Base-by-base conservation (phyloP, 2,329 filamentous ascomycete species). In the Colletotrichum shisoi region DNA sequence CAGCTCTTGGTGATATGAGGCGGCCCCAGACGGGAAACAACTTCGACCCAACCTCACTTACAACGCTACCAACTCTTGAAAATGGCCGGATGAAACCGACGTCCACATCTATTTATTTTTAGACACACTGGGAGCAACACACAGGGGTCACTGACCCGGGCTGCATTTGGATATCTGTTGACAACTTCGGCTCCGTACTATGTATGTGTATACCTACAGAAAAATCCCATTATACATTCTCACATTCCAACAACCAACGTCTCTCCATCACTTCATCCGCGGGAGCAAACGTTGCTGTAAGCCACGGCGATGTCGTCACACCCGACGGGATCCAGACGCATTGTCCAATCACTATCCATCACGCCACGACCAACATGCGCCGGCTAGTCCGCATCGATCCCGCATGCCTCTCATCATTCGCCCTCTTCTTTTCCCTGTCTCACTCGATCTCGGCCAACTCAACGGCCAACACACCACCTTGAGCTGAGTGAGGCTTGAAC, bases 291-390 rank as follows among this genome's bases (percentile, higher is more conserved):
- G 7, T 48, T 34, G 17, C n/a, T 34, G 12, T 40, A 31, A 31
- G 39, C 49, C 42, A 37, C 31, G 9, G 34, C 45, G 31, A n/a
- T 40, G 65, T 67, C 44, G 65, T 67, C 44, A 60, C 65, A 64
- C 44, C 54, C 19, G 44, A 24, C n/a, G 37, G 44, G 24, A 53
- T 42, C 46, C 11, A 34, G 37, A 27, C 34, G 54, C 48, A 64
- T 56, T 60, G 49, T 40, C 64, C 61, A 64, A 67, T 64, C 61
- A 34, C 42, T 42, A n/a, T 7, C 34, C 44, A 45, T 60, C 56
- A 67, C 49, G 49, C 59, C 53, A 27, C 34, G 51, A 45, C 48
- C 13, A 34, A 7, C 37, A n/a, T 27, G 51, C 34, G 40, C 12
- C 37, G 6, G 42, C 48, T 67, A 64, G 62, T 27, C 27, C 21